Evolutionary conservation across 805 yeast species (phyloP).

Genomic region (Debaryomyces prosopidis): DNA sequence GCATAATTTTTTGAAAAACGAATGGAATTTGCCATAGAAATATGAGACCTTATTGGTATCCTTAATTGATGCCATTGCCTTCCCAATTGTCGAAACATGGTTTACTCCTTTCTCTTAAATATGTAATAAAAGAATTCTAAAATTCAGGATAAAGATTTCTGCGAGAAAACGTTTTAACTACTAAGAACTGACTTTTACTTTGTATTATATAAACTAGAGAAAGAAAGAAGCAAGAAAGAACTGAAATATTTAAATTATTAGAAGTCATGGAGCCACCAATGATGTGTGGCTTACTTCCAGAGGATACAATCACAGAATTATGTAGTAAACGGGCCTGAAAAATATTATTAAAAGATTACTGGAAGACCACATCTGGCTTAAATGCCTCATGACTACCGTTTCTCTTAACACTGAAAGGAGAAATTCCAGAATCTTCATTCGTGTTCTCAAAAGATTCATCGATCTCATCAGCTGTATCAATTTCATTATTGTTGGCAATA

Average conservation of each 20-base stretch:
- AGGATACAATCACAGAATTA: too few relatives aligned
- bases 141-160: too few relatives aligned
- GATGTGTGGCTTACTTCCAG: too few relatives aligned
- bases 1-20: constrained; percentile 23
- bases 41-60: neutral
- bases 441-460: neutral
- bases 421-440: neutral
- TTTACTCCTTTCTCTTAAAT: neutral
- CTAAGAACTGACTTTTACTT: too few relatives aligned
- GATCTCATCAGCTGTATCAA: neutral
- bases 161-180: too few relatives aligned
- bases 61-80: neutral
- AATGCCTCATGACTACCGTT: neutral
- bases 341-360: neutral
- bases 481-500: neutral
- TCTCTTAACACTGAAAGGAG: neutral
- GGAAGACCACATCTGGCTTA: neutral
- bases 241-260: too few relatives aligned
- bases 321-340: too few relatives aligned
- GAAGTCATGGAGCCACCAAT: too few relatives aligned
- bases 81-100: neutral
- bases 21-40: neutral
- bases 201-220: too few relatives aligned
- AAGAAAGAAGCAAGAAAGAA: too few relatives aligned
- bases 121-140: too few relatives aligned